A percentile compares a stretch with the other conserved stretches of the same genome.
Conservation (phyloP, 306 rosid genomes). For the Rosa lucieae region DNA sequence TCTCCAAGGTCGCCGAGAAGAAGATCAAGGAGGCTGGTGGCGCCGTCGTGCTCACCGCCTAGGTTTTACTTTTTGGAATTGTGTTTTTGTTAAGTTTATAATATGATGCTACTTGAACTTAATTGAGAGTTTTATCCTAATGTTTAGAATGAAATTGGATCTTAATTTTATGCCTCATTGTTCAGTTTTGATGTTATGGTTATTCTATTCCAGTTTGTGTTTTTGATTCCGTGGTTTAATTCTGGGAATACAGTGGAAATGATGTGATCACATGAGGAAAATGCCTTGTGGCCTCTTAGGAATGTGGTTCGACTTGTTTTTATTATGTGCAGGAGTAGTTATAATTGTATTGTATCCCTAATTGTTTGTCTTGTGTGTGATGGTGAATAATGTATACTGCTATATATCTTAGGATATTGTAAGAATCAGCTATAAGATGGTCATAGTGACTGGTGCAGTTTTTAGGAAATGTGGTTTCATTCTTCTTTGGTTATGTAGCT, state of each 20-base stretch:
- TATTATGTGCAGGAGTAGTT: not conserved
- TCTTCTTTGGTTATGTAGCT: too few species aligned
- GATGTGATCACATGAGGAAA: not conserved
- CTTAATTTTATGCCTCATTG: not conserved
- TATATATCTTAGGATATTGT: too few species aligned
- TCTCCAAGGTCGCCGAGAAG: constrained; percentile 23
- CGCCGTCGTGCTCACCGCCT: constrained; percentile 24
- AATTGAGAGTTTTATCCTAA: not conserved
- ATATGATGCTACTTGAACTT: not conserved
- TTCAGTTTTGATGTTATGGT: not conserved
- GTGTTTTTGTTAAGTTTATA: not conserved
- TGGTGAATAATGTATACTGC: not conserved
- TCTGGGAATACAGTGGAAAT: not conserved
- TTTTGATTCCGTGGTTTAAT: not conserved
- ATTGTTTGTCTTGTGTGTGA: not conserved
- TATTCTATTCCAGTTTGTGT: not conserved
- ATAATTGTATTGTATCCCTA: too few species aligned
- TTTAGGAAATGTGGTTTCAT: too few species aligned
- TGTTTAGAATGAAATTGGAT: not conserved
- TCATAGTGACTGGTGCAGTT: not conserved
- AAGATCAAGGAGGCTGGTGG: constrained; percentile 29
- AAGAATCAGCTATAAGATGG: not conserved
- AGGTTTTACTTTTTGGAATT: not conserved
- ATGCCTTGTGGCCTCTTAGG: too few species aligned
- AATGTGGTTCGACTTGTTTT: too few species aligned